These are phyloP conservation scores for Fraxinus paxiana DNA, from an alignment of 305 asterid genomes.

Conservation along the genomic window DNA sequence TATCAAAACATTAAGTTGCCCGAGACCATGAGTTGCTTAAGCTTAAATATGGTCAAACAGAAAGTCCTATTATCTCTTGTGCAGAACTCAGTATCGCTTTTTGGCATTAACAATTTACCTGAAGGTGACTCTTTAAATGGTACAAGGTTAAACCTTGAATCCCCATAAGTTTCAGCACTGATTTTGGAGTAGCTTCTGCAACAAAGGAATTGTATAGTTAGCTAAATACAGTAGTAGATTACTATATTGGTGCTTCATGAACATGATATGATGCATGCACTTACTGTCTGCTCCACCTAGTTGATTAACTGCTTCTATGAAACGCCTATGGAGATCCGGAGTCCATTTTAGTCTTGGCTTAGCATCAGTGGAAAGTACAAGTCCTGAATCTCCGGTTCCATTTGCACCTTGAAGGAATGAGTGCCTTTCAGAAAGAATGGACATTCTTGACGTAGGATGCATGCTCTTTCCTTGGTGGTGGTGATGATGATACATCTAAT, in stretches of 20 bases:
- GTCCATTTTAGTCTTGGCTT: slow-evolving; percentile 99
- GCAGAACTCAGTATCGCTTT: slow-evolving; percentile 12
- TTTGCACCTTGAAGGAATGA: slow-evolving; percentile 65
- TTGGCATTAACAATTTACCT: slow-evolving; percentile 46
- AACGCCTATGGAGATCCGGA: slow-evolving; percentile 82
- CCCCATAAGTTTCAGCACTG: slow-evolving; percentile 95
- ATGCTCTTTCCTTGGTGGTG: slow-evolving; percentile 56
- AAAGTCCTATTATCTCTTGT: slow-evolving; percentile 3
- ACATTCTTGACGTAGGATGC: slow-evolving; percentile 58
- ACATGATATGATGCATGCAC: slow-evolving; percentile 25
- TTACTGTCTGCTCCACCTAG: slow-evolving; percentile 99
- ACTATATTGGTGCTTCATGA: slow-evolving; percentile 2
- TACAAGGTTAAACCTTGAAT: slow-evolving; percentile 89
- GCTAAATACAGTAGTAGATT: slow-evolving; percentile 25
- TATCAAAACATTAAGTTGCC: background rate
- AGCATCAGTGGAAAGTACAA: slow-evolving; percentile 93
- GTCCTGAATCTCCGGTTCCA: slow-evolving; percentile 69
- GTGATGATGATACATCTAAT: slow-evolving; percentile 55
- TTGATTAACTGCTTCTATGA: slow-evolving; percentile 91
- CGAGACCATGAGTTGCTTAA: background rate
- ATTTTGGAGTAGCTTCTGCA: slow-evolving; percentile 98
- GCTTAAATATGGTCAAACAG: background rate
- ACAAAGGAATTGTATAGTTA: slow-evolving; percentile 27
- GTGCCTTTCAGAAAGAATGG: slow-evolving; percentile 56
- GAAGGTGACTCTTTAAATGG: slow-evolving; percentile 98